phyloP scores from a whole-genome alignment of 2,329 filamentous ascomycete genomes.

The Aspergillus tanneri region DNA sequence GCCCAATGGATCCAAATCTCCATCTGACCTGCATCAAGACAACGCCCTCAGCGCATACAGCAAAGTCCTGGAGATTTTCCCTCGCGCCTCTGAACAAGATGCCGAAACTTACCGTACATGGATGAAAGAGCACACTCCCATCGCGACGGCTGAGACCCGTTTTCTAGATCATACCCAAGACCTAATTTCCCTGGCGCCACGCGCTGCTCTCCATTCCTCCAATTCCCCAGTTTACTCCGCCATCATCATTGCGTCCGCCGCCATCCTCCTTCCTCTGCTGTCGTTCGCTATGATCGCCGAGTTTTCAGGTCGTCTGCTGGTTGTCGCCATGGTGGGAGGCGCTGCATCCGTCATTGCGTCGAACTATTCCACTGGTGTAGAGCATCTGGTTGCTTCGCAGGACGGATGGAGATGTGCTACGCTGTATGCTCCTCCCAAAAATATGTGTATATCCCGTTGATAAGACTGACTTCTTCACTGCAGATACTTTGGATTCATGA shows the following conservation, averaged over 20 bases:
- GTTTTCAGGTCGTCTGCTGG: constrained; percentile 58
- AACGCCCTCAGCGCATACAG: constrained; percentile 48
- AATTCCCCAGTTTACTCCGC: constrained; percentile 35
- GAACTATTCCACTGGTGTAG: constrained; percentile 36
- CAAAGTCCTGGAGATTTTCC: constrained; percentile 47
- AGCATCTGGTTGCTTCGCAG: constrained; percentile 37
- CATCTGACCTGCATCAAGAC: constrained; percentile 26
- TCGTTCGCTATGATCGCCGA: constrained; percentile 59
- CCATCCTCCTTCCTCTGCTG: constrained; percentile 58
- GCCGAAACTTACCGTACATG: constrained; percentile 54
- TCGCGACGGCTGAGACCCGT: constrained; percentile 51
- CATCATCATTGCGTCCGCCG: constrained; percentile 50
- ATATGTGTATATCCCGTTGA: not conserved
- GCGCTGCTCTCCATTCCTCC: constrained; percentile 15
- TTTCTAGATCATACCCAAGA: constrained; percentile 56
- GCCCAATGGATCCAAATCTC: too few species aligned
- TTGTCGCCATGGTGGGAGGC: constrained; percentile 55
- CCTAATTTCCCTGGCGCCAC: constrained; percentile 36
- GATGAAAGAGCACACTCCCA: constrained; percentile 52
- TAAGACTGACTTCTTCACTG: not conserved
- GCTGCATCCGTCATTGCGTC: constrained; percentile 45
- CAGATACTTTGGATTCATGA: constrained; percentile 45
- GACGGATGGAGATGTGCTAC: constrained; percentile 43
- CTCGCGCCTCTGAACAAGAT: constrained; percentile 48
- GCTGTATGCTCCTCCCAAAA: constrained; percentile 29